A percentile compares a stretch with the other conserved stretches of the same genome.
phyloP scores from a whole-genome alignment of 2,329 filamentous ascomycete species.

The Atkinsonella hypoxylon region DNA sequence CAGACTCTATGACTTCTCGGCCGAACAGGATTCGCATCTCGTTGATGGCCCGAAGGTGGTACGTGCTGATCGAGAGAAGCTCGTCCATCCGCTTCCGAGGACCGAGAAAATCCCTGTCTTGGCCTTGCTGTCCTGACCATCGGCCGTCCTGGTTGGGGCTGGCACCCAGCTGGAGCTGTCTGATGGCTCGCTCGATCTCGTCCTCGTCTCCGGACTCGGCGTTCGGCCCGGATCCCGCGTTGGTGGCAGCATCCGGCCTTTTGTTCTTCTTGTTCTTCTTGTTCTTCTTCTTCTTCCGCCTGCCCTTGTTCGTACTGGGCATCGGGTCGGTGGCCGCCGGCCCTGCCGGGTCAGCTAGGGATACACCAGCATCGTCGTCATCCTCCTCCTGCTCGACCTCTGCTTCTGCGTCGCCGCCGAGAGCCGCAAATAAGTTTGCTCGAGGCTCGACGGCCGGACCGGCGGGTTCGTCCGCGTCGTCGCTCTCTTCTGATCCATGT shows the following conservation, averaged over 20 bases:
- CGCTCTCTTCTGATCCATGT: conserved; percentile 16
- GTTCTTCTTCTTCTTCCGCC: conserved; percentile 25
- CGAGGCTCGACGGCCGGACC: conserved; percentile 25
- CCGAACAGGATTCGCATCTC: conserved; percentile 67
- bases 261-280: conserved; percentile 28
- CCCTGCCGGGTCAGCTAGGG: conserved; percentile 11
- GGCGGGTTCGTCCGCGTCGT: conserved; percentile 19
- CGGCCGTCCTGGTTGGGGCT: background rate
- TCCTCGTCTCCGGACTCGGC: conserved; percentile 25
- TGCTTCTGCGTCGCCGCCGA: conserved; percentile 32
- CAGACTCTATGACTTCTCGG: conserved; percentile 44
- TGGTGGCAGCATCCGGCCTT: conserved; percentile 19
- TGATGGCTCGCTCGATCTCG: conserved; percentile 44
- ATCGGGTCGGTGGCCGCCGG: conserved; percentile 14
- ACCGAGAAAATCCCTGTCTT: conserved; percentile 5
- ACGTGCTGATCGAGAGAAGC: conserved; percentile 42
- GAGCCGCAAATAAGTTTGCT: conserved; percentile 38
- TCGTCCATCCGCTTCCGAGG: conserved; percentile 19
- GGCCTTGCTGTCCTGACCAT: conserved; percentile 6
- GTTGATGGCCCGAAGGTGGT: conserved; percentile 73
- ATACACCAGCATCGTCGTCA: conserved; percentile 19
- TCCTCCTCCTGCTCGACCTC: conserved; percentile 25
- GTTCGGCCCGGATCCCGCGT: conserved; percentile 8
- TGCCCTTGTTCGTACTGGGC: conserved; percentile 18
- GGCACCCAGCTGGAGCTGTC: conserved; percentile 24